A percentile compares a stretch with the other conserved stretches of the same genome.
Conservation (phyloP, 768 basidiomycete genomes). For the Atractiella rhizophila region DNA sequence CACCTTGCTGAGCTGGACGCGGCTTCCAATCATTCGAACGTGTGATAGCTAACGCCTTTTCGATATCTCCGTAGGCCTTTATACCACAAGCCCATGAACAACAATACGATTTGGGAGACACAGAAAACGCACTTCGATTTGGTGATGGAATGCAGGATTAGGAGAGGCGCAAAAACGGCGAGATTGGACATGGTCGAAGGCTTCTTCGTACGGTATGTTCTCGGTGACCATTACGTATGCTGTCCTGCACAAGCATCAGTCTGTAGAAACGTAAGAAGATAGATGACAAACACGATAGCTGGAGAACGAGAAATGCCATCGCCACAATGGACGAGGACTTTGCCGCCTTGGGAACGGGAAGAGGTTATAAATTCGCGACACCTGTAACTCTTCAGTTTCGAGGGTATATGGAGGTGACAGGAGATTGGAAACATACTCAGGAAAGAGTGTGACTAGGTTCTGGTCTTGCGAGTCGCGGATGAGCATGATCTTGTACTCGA, state of each 20-base stretch:
- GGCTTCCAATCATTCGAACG: too few relatives aligned
- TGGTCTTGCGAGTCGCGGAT: conserved; percentile 85
- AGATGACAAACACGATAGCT: conserved; percentile 13
- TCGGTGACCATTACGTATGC: conserved; percentile 17
- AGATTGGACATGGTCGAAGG: conserved; percentile 16
- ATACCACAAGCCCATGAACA: too few relatives aligned
- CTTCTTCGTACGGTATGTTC: conserved; percentile 13
- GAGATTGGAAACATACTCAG: conserved; percentile 27
- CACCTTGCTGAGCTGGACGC: too few relatives aligned
- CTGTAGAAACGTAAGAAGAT: not conserved
- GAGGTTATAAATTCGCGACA: conserved; percentile 14
- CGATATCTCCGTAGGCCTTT: too few relatives aligned
- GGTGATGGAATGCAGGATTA: conserved; percentile 69
- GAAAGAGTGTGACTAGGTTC: conserved; percentile 74
- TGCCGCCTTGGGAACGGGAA: conserved; percentile 6
- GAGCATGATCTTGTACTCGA: conserved; percentile 53
- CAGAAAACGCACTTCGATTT: too few relatives aligned
- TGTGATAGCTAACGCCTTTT: too few relatives aligned
- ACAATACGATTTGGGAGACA: too few relatives aligned
- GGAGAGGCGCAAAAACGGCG: conserved; percentile 81
- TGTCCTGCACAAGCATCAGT: not conserved
- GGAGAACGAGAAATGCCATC: conserved; percentile 18
- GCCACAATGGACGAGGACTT: conserved; percentile 17
- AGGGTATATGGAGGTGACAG: not conserved
- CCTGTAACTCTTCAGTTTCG: conserved; percentile 3